These are phyloP conservation scores for Lagerstroemia speciosa DNA, from an alignment of 345 rosid species.

Conservation along the genomic window DNA sequence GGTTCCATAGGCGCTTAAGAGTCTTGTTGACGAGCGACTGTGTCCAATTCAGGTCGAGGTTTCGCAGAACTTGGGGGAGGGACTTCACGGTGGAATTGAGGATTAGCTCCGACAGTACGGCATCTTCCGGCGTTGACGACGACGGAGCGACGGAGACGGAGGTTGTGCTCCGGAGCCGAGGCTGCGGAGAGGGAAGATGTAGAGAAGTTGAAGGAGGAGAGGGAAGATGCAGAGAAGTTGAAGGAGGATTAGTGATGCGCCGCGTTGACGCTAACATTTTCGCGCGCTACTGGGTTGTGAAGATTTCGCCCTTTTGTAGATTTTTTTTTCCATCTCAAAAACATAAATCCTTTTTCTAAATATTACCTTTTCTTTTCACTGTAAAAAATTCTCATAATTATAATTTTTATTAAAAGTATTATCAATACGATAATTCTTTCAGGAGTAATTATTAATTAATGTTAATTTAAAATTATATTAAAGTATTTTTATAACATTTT, in stretches of 20 bases:
- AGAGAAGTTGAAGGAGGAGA: not conserved
- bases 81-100: constrained; percentile 29
- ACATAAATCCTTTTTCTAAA: no score
- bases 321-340: no score
- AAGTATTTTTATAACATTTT: no score
- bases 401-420: no score
- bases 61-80: constrained; percentile 32
- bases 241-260: no score
- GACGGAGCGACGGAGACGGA: constrained; percentile 2
- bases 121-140: constrained; percentile 13
- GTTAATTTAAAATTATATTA: no score
- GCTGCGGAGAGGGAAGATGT: not conserved
- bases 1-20: constrained; percentile 77
- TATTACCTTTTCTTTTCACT: no score
- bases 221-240: not conserved
- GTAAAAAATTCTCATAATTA: no score
- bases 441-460: no score
- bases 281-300: not conserved
- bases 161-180: not conserved
- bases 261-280: not conserved
- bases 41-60: constrained; percentile 42
- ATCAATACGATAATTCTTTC: no score
- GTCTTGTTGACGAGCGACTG: constrained; percentile 52
- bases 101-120: constrained; percentile 27
- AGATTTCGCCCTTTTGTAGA: no score